Evolutionary conservation across 176 grass and related monocot species (phyloP), one percentile per base, ranked within the genome.

Genomic region (Typha latifolia): DNA sequence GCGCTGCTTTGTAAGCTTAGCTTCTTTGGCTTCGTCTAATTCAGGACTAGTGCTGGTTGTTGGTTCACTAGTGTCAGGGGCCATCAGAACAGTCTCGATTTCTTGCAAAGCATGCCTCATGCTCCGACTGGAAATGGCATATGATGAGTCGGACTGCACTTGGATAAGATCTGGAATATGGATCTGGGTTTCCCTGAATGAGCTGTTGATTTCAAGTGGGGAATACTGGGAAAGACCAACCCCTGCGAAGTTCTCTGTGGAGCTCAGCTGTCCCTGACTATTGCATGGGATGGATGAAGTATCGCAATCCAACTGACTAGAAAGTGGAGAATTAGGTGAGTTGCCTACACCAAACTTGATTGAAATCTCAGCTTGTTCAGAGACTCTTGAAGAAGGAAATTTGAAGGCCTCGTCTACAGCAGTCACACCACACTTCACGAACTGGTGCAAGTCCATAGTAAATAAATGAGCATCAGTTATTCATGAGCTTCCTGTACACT

Each of bases 61-160:
- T 70, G 81, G 67, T 81, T 91, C 81, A 76, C 79, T 74, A 62
- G 61, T 69, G 57, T 97, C 94, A 61, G 94, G 83, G 49, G 89
- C 89, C 94, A 97, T 97, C 62, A 97, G 84, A 86, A 81, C 85
- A 21, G 83, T 92, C 61, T 97, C 94, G 73, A 97, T 84, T 67
- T 97, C 83, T 51, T 82, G 89, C 23, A 97, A 78, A 10, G 89
- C 71, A 59, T 92, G 83, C 83, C 82, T 88, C 78, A 97, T 90
- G 80, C 85, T 93, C 67, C 78, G 83, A 14, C 69, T 83, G 47
- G 89, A 84, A 80, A 75, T 76, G 70, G 80, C 57, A 76, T 81
- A 85, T 66, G 73, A 37, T 19, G 72, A 83, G 74, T 79, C 78
- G 69, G 83, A 64, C 37, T 43, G 37, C 37, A 8, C 37, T 63